A percentile compares a stretch with the other conserved stretches of the same genome.
phyloP scores from a whole-genome alignment of 164 flowering plant species.

The Cinnamomum micranthum region DNA sequence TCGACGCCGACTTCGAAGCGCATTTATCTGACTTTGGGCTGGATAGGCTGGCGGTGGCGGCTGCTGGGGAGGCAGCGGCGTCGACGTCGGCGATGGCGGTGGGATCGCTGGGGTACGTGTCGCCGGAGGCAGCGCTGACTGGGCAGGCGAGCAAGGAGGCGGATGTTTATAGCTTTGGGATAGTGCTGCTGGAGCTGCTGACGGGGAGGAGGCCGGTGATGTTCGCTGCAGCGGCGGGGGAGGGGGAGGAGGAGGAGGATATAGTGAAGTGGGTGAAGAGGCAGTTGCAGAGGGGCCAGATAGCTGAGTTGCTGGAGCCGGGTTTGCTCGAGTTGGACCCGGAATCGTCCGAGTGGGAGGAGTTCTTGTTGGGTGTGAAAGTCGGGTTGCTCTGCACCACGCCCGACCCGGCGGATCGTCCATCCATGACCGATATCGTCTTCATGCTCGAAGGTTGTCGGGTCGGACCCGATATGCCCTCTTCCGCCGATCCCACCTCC shows the following conservation, averaged over 20 bases:
- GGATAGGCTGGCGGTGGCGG: constrained; percentile 35
- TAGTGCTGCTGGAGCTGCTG: constrained; percentile 73
- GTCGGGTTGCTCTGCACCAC: constrained; percentile 89
- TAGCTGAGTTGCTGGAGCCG: constrained; percentile 78
- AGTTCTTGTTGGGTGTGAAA: constrained; percentile 83
- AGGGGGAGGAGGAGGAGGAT: constrained; percentile 58
- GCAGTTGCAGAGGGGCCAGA: constrained; percentile 76
- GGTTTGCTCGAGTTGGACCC: constrained; percentile 91
- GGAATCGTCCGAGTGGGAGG: constrained; percentile 98
- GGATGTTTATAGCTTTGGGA: constrained; percentile 89
- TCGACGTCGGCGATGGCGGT: constrained; percentile 53
- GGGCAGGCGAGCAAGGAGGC: constrained; percentile 58
- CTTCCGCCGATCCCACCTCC: constrained; percentile 77
- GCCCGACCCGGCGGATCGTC: constrained; percentile 78
- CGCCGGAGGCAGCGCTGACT: constrained; percentile 67
- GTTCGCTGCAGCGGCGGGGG: constrained; percentile 34
- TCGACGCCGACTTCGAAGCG: constrained; percentile 96
- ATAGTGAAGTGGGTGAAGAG: constrained; percentile 97
- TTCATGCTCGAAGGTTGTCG: constrained; percentile 99
- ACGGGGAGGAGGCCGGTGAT: constrained; percentile 79
- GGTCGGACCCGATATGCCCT: constrained; percentile 75
- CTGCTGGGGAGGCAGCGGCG: constrained; percentile 15
- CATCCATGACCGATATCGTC: constrained; percentile 79
- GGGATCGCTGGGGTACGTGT: constrained; percentile 72
- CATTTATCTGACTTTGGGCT: constrained; percentile 87